A percentile compares a stretch with the other conserved stretches of the same genome.
Conservation (phyloP, 129 eudicot species). For the Artemisia tridentata region DNA sequence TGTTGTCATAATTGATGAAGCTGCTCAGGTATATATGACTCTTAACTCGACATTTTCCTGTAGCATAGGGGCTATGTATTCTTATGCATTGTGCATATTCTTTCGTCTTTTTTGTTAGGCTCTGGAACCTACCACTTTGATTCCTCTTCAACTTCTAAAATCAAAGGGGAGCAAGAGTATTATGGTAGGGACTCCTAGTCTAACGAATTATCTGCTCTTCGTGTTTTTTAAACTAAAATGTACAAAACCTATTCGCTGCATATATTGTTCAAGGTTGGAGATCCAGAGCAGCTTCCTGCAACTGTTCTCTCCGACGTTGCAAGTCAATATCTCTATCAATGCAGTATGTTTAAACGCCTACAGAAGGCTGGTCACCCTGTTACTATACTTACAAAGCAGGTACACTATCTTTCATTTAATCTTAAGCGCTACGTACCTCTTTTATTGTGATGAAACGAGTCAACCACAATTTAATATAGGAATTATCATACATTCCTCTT, state of each 20-base stretch:
- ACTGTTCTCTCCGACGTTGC: conserved; percentile 90
- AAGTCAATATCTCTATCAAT: conserved; percentile 77
- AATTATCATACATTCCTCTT: no score
- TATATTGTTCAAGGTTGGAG: conserved; percentile 67
- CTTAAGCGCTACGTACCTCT: not conserved
- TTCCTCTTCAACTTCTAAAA: conserved; percentile 92
- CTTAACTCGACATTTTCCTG: not conserved
- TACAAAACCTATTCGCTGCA: conserved; percentile 1
- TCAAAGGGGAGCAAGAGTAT: conserved; percentile 81
- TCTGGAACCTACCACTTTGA: conserved; percentile 88
- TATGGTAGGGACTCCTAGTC: conserved; percentile 51
- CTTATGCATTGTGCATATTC: no score
- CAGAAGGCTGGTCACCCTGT: conserved; percentile 94
- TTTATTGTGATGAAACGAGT: no score
- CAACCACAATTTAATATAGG: no score
- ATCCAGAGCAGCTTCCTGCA: conserved; percentile 99
- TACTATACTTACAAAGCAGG: conserved; percentile 84
- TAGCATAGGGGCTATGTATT: not conserved
- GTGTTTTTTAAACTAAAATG: conserved; percentile 10
- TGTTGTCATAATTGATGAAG: conserved; percentile 97
- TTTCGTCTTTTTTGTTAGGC: conserved; percentile 38
- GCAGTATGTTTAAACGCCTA: conserved; percentile 98
- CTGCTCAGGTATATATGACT: conserved; percentile 67
- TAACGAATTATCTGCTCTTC: not conserved
- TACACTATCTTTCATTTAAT: conserved; percentile 20